Evolutionary conservation across 495 filamentous ascomycete species (phyloP).

Genomic region (Neurospora sp.): DNA sequence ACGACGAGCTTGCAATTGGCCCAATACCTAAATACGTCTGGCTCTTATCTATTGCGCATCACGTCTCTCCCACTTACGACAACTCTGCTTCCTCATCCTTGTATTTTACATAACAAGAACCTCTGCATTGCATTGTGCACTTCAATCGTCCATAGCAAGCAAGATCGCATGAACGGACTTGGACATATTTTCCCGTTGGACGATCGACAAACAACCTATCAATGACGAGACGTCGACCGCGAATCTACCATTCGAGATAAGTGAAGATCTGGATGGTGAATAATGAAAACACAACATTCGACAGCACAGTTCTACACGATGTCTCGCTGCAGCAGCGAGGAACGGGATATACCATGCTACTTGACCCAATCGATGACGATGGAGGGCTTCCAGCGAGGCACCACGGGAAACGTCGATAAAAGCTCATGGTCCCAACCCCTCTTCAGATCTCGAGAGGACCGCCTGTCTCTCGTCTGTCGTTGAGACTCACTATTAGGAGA

Average conservation of each 20-base stretch:
- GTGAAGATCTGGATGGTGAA: background rate
- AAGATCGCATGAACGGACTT: background rate
- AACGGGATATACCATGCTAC: background rate
- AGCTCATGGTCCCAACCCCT: background rate
- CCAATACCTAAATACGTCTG: conserved; percentile 1
- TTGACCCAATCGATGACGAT: background rate
- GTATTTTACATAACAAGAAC: conserved; percentile 12
- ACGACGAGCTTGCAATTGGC: conserved; percentile 1
- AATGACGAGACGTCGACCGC: background rate
- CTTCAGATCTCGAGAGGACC: background rate
- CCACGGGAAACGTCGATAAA: background rate
- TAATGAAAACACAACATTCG: background rate
- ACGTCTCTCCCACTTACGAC: conserved; percentile 6
- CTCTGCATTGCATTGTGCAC: background rate
- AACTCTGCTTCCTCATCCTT: background rate
- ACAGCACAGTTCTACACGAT: background rate
- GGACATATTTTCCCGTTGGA: background rate
- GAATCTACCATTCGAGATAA: background rate
- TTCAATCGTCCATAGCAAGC: background rate
- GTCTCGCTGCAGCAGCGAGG: background rate
- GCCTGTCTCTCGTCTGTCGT: background rate
- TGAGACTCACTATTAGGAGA: background rate
- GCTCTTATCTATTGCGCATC: conserved; percentile 11
- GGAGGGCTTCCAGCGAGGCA: background rate
- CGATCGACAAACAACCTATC: background rate